Percentiles rank a stretch among this genome's conserved stretches.
phyloP scores from a whole-genome alignment of 805 yeast species.

The Candida pini region DNA sequence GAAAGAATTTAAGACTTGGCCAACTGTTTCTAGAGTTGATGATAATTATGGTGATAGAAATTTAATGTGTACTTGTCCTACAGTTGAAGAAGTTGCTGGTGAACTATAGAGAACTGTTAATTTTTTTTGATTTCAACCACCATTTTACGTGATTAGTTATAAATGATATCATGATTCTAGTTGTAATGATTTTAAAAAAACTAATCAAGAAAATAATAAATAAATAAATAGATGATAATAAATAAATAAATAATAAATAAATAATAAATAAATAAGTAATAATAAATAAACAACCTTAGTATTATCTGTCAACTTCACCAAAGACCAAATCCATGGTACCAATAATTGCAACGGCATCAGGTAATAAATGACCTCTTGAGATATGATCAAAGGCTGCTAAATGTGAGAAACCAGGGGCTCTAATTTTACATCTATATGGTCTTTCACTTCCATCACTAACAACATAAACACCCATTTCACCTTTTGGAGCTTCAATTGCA shows the following conservation, averaged over 20 bases:
- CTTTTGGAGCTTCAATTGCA: constrained; percentile 91
- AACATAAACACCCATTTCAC: constrained; percentile 88
- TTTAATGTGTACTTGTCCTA: constrained; percentile 88
- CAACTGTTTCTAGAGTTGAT: constrained; percentile 86
- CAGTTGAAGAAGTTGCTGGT: constrained; percentile 68
- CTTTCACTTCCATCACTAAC: constrained; percentile 87
- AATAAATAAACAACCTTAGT: background rate
- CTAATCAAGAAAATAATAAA: constrained; percentile 4
- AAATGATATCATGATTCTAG: too few relatives aligned
- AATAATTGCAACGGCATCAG: constrained; percentile 89
- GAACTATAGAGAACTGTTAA: too few relatives aligned
- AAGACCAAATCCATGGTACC: constrained; percentile 95
- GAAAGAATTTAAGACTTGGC: constrained; percentile 84
- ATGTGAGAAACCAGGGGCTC: constrained; percentile 94
- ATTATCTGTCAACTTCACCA: constrained; percentile 87
- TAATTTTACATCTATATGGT: constrained; percentile 87
- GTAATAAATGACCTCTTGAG: constrained; percentile 79
- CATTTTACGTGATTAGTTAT: too few relatives aligned
- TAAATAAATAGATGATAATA: constrained; percentile 1
- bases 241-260: constrained; percentile 3
- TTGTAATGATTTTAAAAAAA: too few relatives aligned
- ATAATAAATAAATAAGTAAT: constrained; percentile 2
- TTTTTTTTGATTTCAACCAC: too few relatives aligned
- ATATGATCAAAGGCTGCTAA: constrained; percentile 84
- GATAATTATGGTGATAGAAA: constrained; percentile 94